Conservation (phyloP, 129 eudicot species). For the Solidago caesia region DNA sequence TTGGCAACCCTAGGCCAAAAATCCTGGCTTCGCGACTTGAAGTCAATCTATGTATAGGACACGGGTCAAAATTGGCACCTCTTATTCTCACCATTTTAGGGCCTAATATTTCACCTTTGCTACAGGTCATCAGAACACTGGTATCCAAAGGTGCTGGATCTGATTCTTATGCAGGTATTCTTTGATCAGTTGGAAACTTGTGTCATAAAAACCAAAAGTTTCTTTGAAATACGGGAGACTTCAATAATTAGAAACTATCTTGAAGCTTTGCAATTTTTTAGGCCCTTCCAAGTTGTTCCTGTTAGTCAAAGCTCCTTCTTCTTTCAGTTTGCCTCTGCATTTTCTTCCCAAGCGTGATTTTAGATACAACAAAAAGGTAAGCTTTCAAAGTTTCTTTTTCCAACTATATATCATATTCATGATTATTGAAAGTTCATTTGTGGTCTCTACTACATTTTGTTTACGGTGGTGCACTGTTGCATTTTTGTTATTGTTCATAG, state of each 20-base stretch:
- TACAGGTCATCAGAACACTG: constrained; percentile 73
- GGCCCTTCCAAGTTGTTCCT: constrained; percentile 86
- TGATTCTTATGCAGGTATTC: constrained; percentile 67
- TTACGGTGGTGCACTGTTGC: background rate
- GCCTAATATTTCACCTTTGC: constrained; percentile 15
- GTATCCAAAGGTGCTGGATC: constrained; percentile 87
- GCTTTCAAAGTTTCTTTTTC: background rate
- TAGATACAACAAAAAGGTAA: constrained; percentile 63
- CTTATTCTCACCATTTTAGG: constrained; percentile 4
- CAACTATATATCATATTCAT: background rate
- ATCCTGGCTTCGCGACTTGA: too few relatives aligned
- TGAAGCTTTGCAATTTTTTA: constrained; percentile 28
- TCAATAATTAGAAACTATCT: background rate
- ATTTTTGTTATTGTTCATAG: background rate
- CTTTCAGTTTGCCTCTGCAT: constrained; percentile 73
- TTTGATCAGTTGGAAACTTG: constrained; percentile 16
- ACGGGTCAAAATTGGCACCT: background rate
- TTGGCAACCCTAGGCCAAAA: too few relatives aligned
- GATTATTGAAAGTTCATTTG: background rate
- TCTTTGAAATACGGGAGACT: background rate
- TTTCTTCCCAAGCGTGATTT: constrained; percentile 94
- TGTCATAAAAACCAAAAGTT: constrained; percentile 1
- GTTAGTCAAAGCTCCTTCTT: constrained; percentile 75
- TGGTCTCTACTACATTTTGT: background rate
- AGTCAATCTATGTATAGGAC: background rate